A percentile compares a stretch with the other conserved stretches of the same genome.
These are phyloP conservation scores for Saccharomycopsis synnaedendra DNA, from an alignment of 805 yeast species.

Conservation along the genomic window DNA sequence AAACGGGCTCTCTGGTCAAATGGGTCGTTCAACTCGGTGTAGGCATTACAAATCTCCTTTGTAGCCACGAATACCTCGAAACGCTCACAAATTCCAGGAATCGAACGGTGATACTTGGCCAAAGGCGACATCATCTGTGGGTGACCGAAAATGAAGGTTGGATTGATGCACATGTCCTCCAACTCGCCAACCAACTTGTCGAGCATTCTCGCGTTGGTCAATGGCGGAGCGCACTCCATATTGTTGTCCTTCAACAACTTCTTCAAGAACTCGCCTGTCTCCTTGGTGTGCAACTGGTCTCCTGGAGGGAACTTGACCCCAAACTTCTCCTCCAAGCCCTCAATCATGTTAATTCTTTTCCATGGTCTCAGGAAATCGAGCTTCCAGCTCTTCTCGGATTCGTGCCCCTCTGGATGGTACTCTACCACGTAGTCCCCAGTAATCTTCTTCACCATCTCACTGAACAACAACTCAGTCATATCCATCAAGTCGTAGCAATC, in stretches of 20 bases:
- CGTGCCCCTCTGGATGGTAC: slow-evolving; percentile 93
- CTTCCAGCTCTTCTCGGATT: slow-evolving; percentile 54
- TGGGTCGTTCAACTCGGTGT: slow-evolving; percentile 98
- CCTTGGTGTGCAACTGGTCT: slow-evolving; percentile 85
- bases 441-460: slow-evolving; percentile 94
- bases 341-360: slow-evolving; percentile 98
- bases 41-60: slow-evolving; percentile 95
- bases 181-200: slow-evolving; percentile 96
- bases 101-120: slow-evolving; percentile 88
- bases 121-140: slow-evolving; percentile 99
- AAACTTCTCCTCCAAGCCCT: slow-evolving; percentile 79
- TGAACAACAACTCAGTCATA: slow-evolving; percentile 83
- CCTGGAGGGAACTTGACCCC: slow-evolving; percentile 79
- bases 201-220: slow-evolving; percentile 97
- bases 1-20: slow-evolving; percentile 95
- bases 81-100: slow-evolving; percentile 94
- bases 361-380: slow-evolving; percentile 93
- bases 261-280: slow-evolving; percentile 85
- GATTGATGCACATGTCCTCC: slow-evolving; percentile 91
- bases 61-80: slow-evolving; percentile 98
- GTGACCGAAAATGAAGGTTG: slow-evolving; percentile 96
- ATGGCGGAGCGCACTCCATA: slow-evolving; percentile 80
- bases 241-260: slow-evolving; percentile 66
- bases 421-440: slow-evolving; percentile 78
- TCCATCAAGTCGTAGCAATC: slow-evolving; percentile 58